A percentile compares a stretch with the other conserved stretches of the same genome.
These are phyloP conservation scores for Taphrina flavorubra DNA, from an alignment of 1,139 yeast genomes.

Conservation along the genomic window DNA sequence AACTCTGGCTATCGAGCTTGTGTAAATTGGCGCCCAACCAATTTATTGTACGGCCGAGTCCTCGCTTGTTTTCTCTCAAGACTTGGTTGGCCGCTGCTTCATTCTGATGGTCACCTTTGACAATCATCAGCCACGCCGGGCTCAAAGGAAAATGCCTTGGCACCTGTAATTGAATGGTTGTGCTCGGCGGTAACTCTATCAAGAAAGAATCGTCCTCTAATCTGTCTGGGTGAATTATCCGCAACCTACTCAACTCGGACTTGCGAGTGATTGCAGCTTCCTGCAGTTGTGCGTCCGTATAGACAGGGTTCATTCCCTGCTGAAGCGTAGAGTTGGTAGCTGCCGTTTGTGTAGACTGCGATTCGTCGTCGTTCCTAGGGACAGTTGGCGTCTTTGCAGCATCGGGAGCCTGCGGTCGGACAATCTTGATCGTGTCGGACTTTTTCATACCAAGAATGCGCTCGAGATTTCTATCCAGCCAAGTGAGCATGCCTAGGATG, in stretches of 20 bases:
- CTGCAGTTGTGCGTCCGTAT: slow-evolving; percentile 7
- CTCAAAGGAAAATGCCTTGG: slow-evolving; percentile 23
- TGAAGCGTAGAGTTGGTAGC: neutral
- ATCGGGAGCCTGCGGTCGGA: slow-evolving; percentile 45
- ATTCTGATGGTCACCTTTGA: slow-evolving; percentile 24
- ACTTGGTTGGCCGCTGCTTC: slow-evolving; percentile 24
- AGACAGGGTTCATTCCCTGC: neutral
- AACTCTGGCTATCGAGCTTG: neutral
- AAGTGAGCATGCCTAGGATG: slow-evolving; percentile 61
- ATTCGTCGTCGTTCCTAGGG: neutral
- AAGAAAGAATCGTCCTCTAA: slow-evolving; percentile 21
- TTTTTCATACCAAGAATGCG: slow-evolving; percentile 64
- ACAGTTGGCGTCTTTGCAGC: neutral
- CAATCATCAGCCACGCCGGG: slow-evolving; percentile 31
- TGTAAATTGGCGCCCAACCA: slow-evolving; percentile 29
- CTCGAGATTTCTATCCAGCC: slow-evolving; percentile 66
- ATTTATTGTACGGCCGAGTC: slow-evolving; percentile 20
- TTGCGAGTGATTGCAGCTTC: slow-evolving; percentile 1
- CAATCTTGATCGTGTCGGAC: slow-evolving; percentile 62
- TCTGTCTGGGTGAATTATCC: slow-evolving; percentile 14
- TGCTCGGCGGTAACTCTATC: slow-evolving; percentile 1
- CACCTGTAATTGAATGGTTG: slow-evolving; percentile 21
- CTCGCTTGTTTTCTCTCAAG: slow-evolving; percentile 21
- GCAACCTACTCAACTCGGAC: slow-evolving; percentile 21
- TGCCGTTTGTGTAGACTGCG: neutral